Evolutionary conservation across 805 yeast species (phyloP), one percentile per base, ranked within the genome.

Genomic region (Pichia exigua): DNA sequence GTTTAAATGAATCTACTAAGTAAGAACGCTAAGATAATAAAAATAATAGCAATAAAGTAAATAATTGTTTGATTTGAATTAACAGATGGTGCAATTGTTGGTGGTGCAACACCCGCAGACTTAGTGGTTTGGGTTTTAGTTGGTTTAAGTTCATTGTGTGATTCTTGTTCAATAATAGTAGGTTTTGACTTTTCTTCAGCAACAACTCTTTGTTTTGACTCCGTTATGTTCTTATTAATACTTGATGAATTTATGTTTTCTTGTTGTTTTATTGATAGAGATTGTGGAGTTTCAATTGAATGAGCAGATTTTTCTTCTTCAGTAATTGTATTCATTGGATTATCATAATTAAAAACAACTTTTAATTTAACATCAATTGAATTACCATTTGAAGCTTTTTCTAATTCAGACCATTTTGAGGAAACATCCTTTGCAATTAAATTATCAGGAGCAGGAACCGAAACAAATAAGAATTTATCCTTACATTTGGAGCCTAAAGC

Each of bases 401-500:
- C 61, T 65, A 89, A 75, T 50, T 76, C 72, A n/a, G 85, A 63
- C 97, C 97, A 90, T 61, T 78, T 70, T 46, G 83, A 84, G 47
- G 87, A 78, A 47, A 87, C 73, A 27, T 76, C 63, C 43, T 77
- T 72, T 48, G 80, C 82, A 55, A 77, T 77, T 55, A 79, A 67
- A 51, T 75, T 78, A 49, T 73, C 69, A 18, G 85, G 82, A 54
- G 89, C 80, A 46, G 96, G 95, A 58, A 90, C 76, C 27, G 95
- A 81, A 59, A 91, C 91, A 54, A 94, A 82, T 63, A 92, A 79
- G 68, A 94, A 94, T 73, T 94, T 94, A 71, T 94, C 98, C 67
- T 83, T 86, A 70, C 95, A 86, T 69, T 83, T 85, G 71, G 77
- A 81, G 63, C 82, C 89, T 47, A 79, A 69, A 3, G 81, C 73